Percentiles rank a stretch among this genome's conserved stretches.
Conservation (phyloP, 176 grass and related monocot species). For the Melocanna baccifera region DNA sequence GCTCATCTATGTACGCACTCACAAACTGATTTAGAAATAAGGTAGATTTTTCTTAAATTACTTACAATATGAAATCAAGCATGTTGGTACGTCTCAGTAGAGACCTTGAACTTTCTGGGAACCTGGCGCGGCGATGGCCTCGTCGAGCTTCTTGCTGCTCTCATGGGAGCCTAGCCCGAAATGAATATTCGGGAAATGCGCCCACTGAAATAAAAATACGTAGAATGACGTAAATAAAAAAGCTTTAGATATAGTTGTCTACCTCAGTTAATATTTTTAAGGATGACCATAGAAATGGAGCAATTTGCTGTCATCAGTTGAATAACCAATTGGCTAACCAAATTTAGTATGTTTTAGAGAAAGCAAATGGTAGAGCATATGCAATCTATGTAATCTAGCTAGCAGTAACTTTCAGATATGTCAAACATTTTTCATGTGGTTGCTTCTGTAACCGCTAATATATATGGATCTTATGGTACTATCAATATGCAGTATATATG, state of each 20-base stretch:
- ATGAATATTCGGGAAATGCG: conserved; percentile 64
- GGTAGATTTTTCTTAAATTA: conserved; percentile 7
- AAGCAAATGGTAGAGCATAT: not conserved
- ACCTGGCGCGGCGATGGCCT: conserved; percentile 10
- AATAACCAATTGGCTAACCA: not conserved
- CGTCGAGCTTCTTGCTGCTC: conserved; percentile 44
- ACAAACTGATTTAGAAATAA: conserved; percentile 18
- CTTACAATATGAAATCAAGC: conserved; percentile 30
- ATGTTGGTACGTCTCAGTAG: conserved; percentile 11
- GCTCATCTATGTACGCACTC: conserved; percentile 27
- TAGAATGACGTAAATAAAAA: not conserved
- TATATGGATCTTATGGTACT: not conserved
- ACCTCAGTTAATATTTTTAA: not conserved
- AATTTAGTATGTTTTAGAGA: not conserved
- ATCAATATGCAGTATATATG: not conserved
- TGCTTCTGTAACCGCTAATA: not conserved
- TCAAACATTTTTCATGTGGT: not conserved
- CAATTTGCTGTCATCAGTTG: not conserved
- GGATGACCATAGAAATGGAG: not conserved
- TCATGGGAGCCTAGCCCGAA: conserved; percentile 36
- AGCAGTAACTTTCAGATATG: not conserved
- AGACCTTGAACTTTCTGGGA: conserved; percentile 41
- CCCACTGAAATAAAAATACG: conserved; percentile 48
- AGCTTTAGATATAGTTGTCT: too few species aligned
- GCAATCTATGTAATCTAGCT: not conserved